phyloP scores from a whole-genome alignment of 139 green algal species.

The Edaphochlamys debaryana region DNA sequence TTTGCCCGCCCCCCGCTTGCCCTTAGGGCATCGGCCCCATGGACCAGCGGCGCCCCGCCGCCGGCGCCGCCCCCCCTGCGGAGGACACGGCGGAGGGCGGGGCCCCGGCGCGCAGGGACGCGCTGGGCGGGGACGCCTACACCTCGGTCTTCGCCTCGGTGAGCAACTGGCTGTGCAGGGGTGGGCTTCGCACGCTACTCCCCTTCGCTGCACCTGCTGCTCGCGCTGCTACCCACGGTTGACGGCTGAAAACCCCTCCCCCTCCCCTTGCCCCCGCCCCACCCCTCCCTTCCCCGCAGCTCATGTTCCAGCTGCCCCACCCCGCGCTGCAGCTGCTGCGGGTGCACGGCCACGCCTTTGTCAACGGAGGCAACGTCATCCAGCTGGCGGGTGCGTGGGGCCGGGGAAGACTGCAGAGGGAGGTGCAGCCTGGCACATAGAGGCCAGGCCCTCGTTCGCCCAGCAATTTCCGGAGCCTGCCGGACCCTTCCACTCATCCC shows the following conservation, averaged over 20 bases:
- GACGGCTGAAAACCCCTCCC: not conserved
- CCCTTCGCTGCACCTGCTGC: not conserved
- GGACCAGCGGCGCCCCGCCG: conserved; percentile 52
- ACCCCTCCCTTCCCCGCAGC: conserved; percentile 1
- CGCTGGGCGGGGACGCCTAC: conserved; percentile 77
- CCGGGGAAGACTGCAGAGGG: too few species aligned
- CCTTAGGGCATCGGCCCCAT: conserved; percentile 62
- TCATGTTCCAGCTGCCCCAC: conserved; percentile 69
- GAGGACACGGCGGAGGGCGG: not conserved
- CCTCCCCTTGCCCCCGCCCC: not conserved
- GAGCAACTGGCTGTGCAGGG: not conserved
- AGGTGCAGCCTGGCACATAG: too few species aligned
- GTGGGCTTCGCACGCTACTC: too few species aligned
- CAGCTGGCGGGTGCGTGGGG: conserved; percentile 42
- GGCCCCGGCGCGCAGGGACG: conserved; percentile 47
- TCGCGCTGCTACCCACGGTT: not conserved
- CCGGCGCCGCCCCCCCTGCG: not conserved
- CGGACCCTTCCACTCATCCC: too few species aligned
- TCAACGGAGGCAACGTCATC: conserved; percentile 76
- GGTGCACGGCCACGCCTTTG: conserved; percentile 77
- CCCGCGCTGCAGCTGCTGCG: conserved; percentile 50
- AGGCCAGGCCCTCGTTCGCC: too few species aligned
- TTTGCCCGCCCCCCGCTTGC: not conserved
- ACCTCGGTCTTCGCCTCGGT: conserved; percentile 72
- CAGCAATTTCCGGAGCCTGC: too few species aligned